Evolutionary conservation across 73 alveolate genomes (phyloP), one percentile per base, ranked within the genome.

Genomic region (Paramecium caudatum): DNA sequence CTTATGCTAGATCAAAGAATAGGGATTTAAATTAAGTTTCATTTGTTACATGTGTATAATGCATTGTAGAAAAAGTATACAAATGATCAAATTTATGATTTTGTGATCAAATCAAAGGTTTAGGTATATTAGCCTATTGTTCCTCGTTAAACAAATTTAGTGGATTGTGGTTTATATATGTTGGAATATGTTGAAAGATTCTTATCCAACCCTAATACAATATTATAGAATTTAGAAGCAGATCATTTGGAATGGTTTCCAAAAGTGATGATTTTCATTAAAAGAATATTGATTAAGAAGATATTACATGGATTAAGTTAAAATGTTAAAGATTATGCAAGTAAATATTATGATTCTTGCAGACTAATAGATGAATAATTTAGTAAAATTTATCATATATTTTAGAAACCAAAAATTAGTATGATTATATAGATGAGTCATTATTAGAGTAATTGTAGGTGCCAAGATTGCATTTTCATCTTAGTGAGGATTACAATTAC

Each of bases 81-180:
- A 21, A 47, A 74, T 17, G 88, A 74, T 8, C 12, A 45, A 15
- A 74, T 74, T 27, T 74, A 27, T 74, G 62, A 74, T 5, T 19
- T 74, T 27, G 88, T 39, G 9, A 27, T 21, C 34, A 37, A 27
- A 45, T 37, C 62, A 41, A 74, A 5, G 23, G 80, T 41, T 4
- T 37, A 63, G 16, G 62, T 74, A 5, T 23, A 74, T 65, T 65
- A 65, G 30, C 88, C 88, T 39, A 41, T 74, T 19, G 88, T 74
- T 10, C 93, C 93, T 4, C 61, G 90, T 63, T 63, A 86, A 32
- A 86, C 93, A 5, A 86, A 86, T 78, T 48, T 62, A 27, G 93
- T 86, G 65, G 93, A 86, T 33, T 86, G 93, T 86, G 93, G 93
- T 19, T 47, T 86, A 27, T 86, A 86, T 43, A 39, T 86, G 41